Conservation (phyloP, 495 filamentous ascomycete genomes). For the Lasiosphaeris hirsuta region DNA sequence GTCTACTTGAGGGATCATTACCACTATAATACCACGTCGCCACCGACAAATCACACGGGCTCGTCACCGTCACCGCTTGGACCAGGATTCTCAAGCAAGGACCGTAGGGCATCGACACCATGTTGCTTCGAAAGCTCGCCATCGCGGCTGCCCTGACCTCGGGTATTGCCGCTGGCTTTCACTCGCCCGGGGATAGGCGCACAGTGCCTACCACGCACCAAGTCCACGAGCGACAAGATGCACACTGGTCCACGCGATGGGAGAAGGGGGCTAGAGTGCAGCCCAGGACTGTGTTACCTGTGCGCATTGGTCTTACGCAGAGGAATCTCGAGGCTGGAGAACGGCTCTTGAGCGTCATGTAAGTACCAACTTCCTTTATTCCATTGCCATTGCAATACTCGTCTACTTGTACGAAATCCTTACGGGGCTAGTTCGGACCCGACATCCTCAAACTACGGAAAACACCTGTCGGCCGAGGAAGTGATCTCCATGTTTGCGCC, state of each 20-base stretch:
- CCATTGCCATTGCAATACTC: too few species aligned
- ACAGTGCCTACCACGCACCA: constrained; percentile 24
- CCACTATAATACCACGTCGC: too few species aligned
- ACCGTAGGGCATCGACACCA: too few species aligned
- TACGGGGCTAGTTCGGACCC: constrained; percentile 76
- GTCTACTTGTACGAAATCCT: constrained; percentile 59
- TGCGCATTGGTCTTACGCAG: constrained; percentile 29
- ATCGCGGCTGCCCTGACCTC: too few species aligned
- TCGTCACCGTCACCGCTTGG: too few species aligned
- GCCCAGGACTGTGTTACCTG: constrained; percentile 17
- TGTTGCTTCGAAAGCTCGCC: too few species aligned
- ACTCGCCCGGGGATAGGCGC: too few species aligned
- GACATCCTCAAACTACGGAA: constrained; percentile 53
- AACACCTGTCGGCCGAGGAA: constrained; percentile 47
- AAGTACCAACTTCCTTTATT: not conserved
- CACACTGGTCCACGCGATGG: constrained; percentile 27
- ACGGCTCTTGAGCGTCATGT: constrained; percentile 24
- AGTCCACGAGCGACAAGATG: constrained; percentile 33
- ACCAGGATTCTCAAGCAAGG: too few species aligned
- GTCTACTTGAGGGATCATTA: too few species aligned
- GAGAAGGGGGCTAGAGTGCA: constrained; percentile 19
- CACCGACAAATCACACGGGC: too few species aligned
- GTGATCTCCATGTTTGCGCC: constrained; percentile 52
- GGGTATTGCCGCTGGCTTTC: too few species aligned
- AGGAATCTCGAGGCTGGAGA: constrained; percentile 23